Base-by-base conservation (phyloP, 2,329 filamentous ascomycete species). In the Ophiostoma perfectum region DNA sequence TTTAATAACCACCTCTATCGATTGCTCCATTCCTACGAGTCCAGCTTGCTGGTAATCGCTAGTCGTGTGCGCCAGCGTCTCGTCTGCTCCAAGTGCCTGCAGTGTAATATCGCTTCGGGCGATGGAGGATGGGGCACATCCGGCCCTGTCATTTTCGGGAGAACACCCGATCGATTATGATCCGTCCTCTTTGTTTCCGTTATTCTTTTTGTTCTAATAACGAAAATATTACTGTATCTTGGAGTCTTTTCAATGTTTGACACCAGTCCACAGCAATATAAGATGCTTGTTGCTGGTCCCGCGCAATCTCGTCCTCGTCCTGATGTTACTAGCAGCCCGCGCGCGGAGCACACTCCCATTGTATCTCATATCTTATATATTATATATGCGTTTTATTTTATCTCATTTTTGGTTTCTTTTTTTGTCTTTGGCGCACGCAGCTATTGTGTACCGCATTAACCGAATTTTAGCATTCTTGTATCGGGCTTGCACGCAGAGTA, bases 291-390 rank as follows among this genome's bases (percentile, higher is more conserved):
- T 60, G 55, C 55, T 60, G 55, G 55, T 38, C 55, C 55, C 27
- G 55, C 14, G 27, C 49, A 55, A 55, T 55, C 49, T 55, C 49
- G 49, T 55, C 12, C 52, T 58, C 52, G 52, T 7, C 52, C 36
- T 36, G 38, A 63, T 41, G 38, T 16, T 55, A 4, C 42, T 14
- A 63, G 60, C 38, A 41, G 38, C 38, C 58, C 6, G 60, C 5
- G 5, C 60, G 38, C 60, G 60, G 60, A 63, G 60, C 60, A 41
- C 16, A 63, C 42, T 63, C 60, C 60, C 38, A 39, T 63, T 63
- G 60, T 18, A 39, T 63, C 38, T 36, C 42, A 14, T 16, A 41
- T 39, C 60, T 41, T 38, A 39, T 60, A 12, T 60, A 60, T 60
- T 60, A 18, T 60, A 27, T 27, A 27, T 2, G 27, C 27, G 27